These are phyloP conservation scores for Phytophthora pluvialis DNA, from an alignment of 352 stramenopile species.

Conservation along the genomic window DNA sequence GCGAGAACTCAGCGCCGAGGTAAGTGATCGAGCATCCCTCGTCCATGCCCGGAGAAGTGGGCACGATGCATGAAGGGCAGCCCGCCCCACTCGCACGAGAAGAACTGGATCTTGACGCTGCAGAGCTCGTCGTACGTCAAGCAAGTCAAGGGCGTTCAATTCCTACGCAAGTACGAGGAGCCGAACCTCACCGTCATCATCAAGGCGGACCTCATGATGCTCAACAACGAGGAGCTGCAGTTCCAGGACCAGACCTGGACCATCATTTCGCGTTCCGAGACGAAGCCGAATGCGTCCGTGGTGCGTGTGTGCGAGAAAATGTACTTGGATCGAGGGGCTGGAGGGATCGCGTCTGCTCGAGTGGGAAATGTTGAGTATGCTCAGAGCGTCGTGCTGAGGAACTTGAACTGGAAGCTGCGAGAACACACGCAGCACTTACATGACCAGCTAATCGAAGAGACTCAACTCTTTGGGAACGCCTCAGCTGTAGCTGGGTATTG, in stretches of 20 bases:
- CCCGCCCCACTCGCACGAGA: slow-evolving; percentile 29
- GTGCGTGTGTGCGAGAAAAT: slow-evolving; percentile 38
- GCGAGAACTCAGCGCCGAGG: too few species aligned
- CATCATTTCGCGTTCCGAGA: slow-evolving; percentile 26
- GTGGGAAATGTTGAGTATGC: slow-evolving; percentile 20
- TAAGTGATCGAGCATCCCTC: slow-evolving; percentile 30
- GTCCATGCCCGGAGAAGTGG: slow-evolving; percentile 34
- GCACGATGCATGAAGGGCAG: slow-evolving; percentile 15
- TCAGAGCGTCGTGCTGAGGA: slow-evolving; percentile 31
- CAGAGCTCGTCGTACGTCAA: slow-evolving; percentile 21
- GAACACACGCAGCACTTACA: slow-evolving; percentile 27
- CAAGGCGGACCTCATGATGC: slow-evolving; percentile 24
- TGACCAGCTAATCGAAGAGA: slow-evolving; percentile 19
- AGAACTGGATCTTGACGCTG: slow-evolving; percentile 35
- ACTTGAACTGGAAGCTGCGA: slow-evolving; percentile 27
- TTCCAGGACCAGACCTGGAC: slow-evolving; percentile 38
- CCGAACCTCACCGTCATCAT: slow-evolving; percentile 36
- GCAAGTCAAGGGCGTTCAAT: slow-evolving; percentile 34
- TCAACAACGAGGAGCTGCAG: slow-evolving; percentile 28
- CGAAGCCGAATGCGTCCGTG: slow-evolving; percentile 18
- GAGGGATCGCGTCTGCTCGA: slow-evolving; percentile 9
- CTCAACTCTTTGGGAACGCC: slow-evolving; percentile 1
- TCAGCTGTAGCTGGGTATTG: too few species aligned
- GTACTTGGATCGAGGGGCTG: slow-evolving; percentile 24
- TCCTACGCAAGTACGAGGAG: slow-evolving; percentile 35